These are phyloP conservation scores for Ascochyta clinopodiicola DNA, from an alignment of 2,329 filamentous ascomycete genomes.

Conservation along the genomic window DNA sequence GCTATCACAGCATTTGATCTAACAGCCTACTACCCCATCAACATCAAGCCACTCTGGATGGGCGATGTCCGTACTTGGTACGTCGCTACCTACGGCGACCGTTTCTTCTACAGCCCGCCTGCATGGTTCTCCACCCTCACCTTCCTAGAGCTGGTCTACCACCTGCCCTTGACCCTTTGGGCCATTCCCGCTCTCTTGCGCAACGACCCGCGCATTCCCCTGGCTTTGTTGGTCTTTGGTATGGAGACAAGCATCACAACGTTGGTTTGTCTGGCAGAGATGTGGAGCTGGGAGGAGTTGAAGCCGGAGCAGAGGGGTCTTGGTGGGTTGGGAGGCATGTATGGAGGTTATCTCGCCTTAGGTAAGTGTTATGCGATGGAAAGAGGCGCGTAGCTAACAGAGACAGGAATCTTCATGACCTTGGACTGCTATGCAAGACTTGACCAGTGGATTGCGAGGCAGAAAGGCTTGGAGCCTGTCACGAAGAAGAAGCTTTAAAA, in stretches of 20 bases:
- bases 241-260: slow-evolving; percentile 68
- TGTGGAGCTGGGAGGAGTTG: slow-evolving; percentile 58
- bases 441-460: slow-evolving; percentile 34
- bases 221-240: slow-evolving; percentile 67
- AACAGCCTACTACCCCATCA: slow-evolving; percentile 63
- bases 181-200: slow-evolving; percentile 61
- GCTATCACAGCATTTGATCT: slow-evolving; percentile 64
- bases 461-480: slow-evolving; percentile 34
- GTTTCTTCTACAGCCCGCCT: slow-evolving; percentile 66
- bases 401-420: slow-evolving; percentile 39
- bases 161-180: slow-evolving; percentile 67
- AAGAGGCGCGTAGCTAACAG: too few relatives aligned
- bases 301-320: slow-evolving; percentile 35
- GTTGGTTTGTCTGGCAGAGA: slow-evolving; percentile 67
- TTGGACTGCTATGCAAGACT: slow-evolving; percentile 45
- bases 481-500: slow-evolving; percentile 40
- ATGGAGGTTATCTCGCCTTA: slow-evolving; percentile 47
- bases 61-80: slow-evolving; percentile 62
- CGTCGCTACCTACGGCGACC: slow-evolving; percentile 66
- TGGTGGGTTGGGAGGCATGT: slow-evolving; percentile 45
- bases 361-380: slow-evolving; percentile 15
- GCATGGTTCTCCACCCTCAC: slow-evolving; percentile 65
- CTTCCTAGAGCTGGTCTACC: slow-evolving; percentile 66
- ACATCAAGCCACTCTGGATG: slow-evolving; percentile 59
- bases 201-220: slow-evolving; percentile 64